Percentiles rank a stretch among this genome's conserved stretches.
These are phyloP conservation scores for Allium cepa DNA, from an alignment of 106 monocot species.

Conservation along the genomic window DNA sequence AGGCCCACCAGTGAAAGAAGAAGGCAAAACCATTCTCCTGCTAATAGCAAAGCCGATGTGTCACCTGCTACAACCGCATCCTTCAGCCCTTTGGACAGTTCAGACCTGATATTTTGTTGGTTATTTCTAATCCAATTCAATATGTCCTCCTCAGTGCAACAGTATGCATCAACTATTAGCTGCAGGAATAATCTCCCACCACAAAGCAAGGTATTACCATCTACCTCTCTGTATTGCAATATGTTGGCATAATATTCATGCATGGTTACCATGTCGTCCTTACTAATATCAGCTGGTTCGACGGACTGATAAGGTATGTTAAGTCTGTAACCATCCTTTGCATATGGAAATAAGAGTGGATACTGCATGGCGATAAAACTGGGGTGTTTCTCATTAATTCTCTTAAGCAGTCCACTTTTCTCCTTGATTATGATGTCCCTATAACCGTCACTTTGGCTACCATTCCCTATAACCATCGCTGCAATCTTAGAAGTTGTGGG, in stretches of 20 bases:
- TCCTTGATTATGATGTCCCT: conserved; percentile 14
- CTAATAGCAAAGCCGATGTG: too few relatives aligned
- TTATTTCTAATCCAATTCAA: too few relatives aligned
- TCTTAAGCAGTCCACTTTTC: neutral
- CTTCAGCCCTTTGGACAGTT: neutral
- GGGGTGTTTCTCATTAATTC: conserved; percentile 11
- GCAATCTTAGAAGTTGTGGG: neutral
- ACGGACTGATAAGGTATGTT: neutral
- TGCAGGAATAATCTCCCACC: conserved; percentile 8
- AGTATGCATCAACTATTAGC: conserved; percentile 14
- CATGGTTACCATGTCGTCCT: neutral
- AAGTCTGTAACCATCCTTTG: conserved; percentile 11
- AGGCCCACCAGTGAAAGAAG: too few relatives aligned
- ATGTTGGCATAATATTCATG: neutral
- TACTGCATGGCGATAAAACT: conserved; percentile 22
- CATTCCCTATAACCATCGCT: neutral
- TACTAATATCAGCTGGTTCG: neutral
- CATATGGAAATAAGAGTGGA: conserved; percentile 18
- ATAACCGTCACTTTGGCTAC: neutral
- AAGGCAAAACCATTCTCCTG: too few relatives aligned
- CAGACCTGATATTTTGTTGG: neutral
- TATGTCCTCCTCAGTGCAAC: neutral
- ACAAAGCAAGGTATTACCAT: neutral
- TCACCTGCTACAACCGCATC: too few relatives aligned
- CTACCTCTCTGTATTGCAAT: neutral